These are phyloP conservation scores for Bolboschoenus planiculmis DNA, from an alignment of 176 grass and related monocot genomes.

Conservation along the genomic window DNA sequence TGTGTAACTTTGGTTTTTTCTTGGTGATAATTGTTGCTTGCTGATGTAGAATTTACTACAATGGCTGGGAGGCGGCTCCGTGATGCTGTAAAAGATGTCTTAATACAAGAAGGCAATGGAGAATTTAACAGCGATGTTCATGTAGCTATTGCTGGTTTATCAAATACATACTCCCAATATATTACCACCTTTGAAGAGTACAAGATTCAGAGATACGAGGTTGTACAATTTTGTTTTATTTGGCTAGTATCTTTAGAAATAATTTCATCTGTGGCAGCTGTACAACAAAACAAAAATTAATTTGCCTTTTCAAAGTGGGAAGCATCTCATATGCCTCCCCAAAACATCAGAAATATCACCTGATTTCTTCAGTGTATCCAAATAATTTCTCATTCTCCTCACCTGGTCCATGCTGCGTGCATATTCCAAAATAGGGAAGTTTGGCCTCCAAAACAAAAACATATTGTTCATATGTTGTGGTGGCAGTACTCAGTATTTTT, in stretches of 20 bases:
- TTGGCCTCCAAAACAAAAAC: not conserved
- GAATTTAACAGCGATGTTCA: constrained; percentile 64
- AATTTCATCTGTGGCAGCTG: not conserved
- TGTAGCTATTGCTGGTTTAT: constrained; percentile 82
- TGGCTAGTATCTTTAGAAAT: not conserved
- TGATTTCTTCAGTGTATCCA: not conserved
- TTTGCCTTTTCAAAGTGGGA: not conserved
- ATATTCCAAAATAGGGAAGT: not conserved
- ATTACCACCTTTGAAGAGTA: constrained; percentile 92
- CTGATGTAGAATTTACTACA: constrained; percentile 82
- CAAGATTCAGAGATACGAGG: constrained; percentile 97
- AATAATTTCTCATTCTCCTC: not conserved
- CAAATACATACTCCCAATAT: constrained; percentile 94
- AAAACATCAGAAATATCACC: not conserved
- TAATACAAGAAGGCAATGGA: constrained; percentile 41
- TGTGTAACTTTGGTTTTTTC: not conserved
- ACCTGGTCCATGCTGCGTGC: not conserved
- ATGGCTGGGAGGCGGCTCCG: constrained; percentile 86
- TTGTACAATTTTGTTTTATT: constrained; percentile 20
- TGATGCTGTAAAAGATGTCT: constrained; percentile 64
- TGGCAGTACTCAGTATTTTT: not conserved
- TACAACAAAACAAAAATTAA: not conserved
- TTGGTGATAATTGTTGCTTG: not conserved
- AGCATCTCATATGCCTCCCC: not conserved
- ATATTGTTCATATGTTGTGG: not conserved